phyloP scores from a whole-genome alignment of 2,329 filamentous ascomycete genomes.

The Amphichorda felina region DNA sequence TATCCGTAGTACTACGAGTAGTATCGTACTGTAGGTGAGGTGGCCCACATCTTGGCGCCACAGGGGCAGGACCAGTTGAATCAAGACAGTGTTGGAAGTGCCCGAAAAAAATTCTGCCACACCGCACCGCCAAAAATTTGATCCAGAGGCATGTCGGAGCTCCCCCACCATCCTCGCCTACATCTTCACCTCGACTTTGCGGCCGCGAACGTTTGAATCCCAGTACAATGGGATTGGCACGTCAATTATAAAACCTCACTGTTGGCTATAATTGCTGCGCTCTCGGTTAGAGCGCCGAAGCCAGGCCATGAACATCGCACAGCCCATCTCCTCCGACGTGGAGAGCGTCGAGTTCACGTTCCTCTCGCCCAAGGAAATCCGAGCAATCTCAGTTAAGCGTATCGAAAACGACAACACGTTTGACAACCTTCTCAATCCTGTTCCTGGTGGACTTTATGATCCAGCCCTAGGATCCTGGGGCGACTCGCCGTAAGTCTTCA shows the following conservation, averaged over 20 bases:
- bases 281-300: constrained; percentile 3
- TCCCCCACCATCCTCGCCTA: neutral
- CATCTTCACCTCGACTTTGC: neutral
- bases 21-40: too few relatives aligned
- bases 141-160: constrained; percentile 6
- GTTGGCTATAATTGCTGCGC: neutral
- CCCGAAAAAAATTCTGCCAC: constrained; percentile 32
- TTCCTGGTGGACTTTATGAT: constrained; percentile 87
- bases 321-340: constrained; percentile 74
- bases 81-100: too few relatives aligned
- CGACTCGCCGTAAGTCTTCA: constrained; percentile 55
- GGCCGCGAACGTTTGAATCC: neutral
- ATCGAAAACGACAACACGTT: constrained; percentile 94
- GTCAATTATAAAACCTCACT: neutral
- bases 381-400: constrained; percentile 79
- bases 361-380: constrained; percentile 72
- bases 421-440: constrained; percentile 78
- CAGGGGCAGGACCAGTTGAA: too few relatives aligned
- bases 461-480: constrained; percentile 82
- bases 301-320: constrained; percentile 58
- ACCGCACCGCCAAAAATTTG: constrained; percentile 33
- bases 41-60: too few relatives aligned
- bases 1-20: too few relatives aligned
- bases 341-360: constrained; percentile 84
- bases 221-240: neutral